Conservation (phyloP, 352 stramenopile species). For the Pythium pectinolyticum region DNA sequence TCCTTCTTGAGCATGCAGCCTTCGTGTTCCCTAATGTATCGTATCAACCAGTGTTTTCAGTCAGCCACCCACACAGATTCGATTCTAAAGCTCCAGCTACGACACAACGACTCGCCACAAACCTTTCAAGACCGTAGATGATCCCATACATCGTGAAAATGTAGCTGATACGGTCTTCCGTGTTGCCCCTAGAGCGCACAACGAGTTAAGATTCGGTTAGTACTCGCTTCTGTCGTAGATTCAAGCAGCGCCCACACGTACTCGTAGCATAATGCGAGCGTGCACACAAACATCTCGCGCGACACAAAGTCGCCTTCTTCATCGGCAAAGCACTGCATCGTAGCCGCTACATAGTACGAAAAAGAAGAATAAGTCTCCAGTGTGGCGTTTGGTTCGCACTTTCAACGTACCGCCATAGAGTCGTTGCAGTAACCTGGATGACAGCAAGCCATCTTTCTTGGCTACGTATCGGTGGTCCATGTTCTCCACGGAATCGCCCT, state of each 20-base stretch:
- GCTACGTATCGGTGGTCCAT: conserved; percentile 61
- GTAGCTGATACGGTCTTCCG: conserved; percentile 86
- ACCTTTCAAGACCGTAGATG: conserved; percentile 70
- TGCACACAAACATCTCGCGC: conserved; percentile 76
- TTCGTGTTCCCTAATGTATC: conserved; percentile 48
- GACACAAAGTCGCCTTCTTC: conserved; percentile 56
- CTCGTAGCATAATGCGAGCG: conserved; percentile 73
- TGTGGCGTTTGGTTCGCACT: neutral
- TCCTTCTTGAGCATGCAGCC: conserved; percentile 68
- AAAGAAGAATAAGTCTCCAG: neutral
- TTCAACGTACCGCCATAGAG: conserved; percentile 63
- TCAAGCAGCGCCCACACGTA: conserved; percentile 27
- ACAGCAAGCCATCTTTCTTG: conserved; percentile 66
- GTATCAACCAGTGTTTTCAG: too few relatives aligned
- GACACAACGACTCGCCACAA: too few relatives aligned
- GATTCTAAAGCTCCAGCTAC: too few relatives aligned
- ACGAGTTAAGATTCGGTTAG: neutral
- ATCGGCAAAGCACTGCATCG: conserved; percentile 65
- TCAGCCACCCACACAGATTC: too few relatives aligned
- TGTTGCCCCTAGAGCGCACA: conserved; percentile 62
- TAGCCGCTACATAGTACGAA: conserved; percentile 37
- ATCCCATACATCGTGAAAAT: conserved; percentile 87
- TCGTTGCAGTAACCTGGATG: conserved; percentile 71
- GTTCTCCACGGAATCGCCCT: conserved; percentile 76
- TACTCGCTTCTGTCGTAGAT: neutral